Base-by-base conservation (phyloP, 768 basidiomycete species). In the Mycena galericulata region DNA sequence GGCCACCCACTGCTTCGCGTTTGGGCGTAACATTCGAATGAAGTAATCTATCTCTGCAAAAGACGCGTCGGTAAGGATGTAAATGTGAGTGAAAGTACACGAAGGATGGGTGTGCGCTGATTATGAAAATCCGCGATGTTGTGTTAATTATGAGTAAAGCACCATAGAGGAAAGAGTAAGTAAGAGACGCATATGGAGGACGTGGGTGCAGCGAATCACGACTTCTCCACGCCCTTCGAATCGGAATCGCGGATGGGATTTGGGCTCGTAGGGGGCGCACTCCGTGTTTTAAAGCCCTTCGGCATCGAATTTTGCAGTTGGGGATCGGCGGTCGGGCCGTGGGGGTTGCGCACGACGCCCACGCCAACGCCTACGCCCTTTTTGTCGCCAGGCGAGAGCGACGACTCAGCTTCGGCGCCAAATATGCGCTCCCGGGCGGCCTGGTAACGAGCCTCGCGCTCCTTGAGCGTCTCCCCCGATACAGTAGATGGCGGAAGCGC, bases 371-470 rank as follows among this genome's bases (percentile, higher is more conserved):
- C 38, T 49, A 22, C 63, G 18, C 34, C 26, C 62, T 34, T 62
- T 29, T 57, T 54, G 10, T 50, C 55, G 46, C 54, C 65, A 24
- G 60, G 38, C 27, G 40, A 45, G 4, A 32, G 20, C 27, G 49
- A 9, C 8, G 12, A 34, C 9, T 62, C 51, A n/a, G n/a, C 60
- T 36, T 64, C 73, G 4, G 70, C 72, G 4, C 89, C 88, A 67
- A 94, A 94, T 58, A 94, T 94, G 24, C 93, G 85, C 61, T 90
- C 88, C 29, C 93, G 81, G 3, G 93, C 92, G 22, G 88, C 91
- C 62, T 90, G 86, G 76, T 94, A 94, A 60, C 89, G 85, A 20
- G 87, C 90, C 75, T 93, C 92, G 45, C 92, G 86, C 62, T 92
- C 90, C 36, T 88, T 85, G 4, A 92, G 79, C 4, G 86, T 78